Percentiles rank a stretch among this genome's conserved stretches.
phyloP scores from a whole-genome alignment of 1,284 basidiomycete species.

The Coniferiporia sulphurascens region DNA sequence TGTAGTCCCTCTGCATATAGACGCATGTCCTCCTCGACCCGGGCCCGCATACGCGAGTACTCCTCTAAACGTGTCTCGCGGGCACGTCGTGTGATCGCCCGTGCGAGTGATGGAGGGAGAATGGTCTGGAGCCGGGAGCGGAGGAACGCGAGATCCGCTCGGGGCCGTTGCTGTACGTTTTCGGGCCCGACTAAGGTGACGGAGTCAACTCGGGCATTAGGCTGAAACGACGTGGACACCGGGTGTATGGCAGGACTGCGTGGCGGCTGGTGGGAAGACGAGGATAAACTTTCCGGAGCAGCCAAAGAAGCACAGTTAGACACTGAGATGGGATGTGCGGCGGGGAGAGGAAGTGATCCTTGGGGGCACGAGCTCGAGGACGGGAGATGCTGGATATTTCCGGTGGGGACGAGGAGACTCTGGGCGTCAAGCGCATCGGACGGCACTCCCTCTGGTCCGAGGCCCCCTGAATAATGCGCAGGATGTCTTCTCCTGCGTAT shows the following conservation, averaged over 20 bases:
- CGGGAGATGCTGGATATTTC: background rate
- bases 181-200: background rate
- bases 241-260: too few species aligned
- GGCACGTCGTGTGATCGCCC: constrained; percentile 5
- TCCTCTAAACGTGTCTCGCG: constrained; percentile 3
- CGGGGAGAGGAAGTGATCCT: background rate
- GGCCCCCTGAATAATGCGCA: background rate
- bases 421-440: background rate
- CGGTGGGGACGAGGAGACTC: background rate
- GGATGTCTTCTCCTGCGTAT: background rate
- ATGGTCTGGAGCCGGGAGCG: background rate
- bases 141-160: background rate
- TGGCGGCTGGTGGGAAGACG: too few species aligned
- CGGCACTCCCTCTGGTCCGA: too few species aligned
- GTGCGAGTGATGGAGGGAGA: background rate
- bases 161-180: too few species aligned
- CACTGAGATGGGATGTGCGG: background rate
- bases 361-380: background rate
- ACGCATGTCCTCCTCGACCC: constrained; percentile 1
- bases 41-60: background rate
- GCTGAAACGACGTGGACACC: too few species aligned
- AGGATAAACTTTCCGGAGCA: too few species aligned
- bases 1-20: background rate
- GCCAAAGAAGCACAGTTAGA: background rate
- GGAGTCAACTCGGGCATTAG: background rate